A percentile compares a stretch with the other conserved stretches of the same genome.
Conservation (phyloP, 805 yeast species). For the Metschnikowia similis region DNA sequence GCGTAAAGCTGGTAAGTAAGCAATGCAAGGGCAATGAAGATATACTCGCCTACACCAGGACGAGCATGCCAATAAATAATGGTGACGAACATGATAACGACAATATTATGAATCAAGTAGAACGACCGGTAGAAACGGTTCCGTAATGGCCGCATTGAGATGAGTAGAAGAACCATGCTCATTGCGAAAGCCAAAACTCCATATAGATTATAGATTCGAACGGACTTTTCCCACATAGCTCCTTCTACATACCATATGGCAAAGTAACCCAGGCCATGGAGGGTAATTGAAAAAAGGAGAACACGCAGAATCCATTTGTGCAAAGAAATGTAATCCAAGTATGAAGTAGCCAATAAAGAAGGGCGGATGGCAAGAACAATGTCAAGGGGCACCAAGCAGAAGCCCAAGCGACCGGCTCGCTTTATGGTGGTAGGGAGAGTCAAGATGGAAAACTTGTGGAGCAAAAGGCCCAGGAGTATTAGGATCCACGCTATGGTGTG, state of each 20-base stretch:
- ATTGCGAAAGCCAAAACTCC: constrained; percentile 47
- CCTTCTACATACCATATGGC: constrained; percentile 44
- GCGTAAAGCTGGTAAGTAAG: constrained; percentile 35
- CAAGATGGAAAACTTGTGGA: constrained; percentile 30
- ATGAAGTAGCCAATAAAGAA: constrained; percentile 42
- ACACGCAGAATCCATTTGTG: constrained; percentile 73
- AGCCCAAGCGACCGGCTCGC: constrained; percentile 60
- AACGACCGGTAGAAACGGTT: constrained; percentile 47
- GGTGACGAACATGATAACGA: constrained; percentile 41
- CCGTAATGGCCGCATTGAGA: constrained; percentile 50
- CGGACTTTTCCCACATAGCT: constrained; percentile 27
- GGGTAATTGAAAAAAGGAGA: constrained; percentile 39
- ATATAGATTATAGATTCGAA: constrained; percentile 38
- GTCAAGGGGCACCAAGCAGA: constrained; percentile 54
- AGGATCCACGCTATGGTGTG: constrained; percentile 33
- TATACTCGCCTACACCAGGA: constrained; percentile 49
- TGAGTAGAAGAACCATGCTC: constrained; percentile 33
- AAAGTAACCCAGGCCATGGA: constrained; percentile 54
- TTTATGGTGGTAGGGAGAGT: constrained; percentile 39
- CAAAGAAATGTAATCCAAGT: constrained; percentile 50
- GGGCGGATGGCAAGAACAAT: constrained; percentile 56
- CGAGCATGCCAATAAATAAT: constrained; percentile 58
- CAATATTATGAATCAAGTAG: constrained; percentile 54
- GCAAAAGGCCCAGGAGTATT: constrained; percentile 25
- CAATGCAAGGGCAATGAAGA: constrained; percentile 8